Percentiles rank a stretch among this genome's conserved stretches.
These are phyloP conservation scores for Pachyrhizus erosus DNA, from an alignment of 306 rosid species.

Conservation along the genomic window DNA sequence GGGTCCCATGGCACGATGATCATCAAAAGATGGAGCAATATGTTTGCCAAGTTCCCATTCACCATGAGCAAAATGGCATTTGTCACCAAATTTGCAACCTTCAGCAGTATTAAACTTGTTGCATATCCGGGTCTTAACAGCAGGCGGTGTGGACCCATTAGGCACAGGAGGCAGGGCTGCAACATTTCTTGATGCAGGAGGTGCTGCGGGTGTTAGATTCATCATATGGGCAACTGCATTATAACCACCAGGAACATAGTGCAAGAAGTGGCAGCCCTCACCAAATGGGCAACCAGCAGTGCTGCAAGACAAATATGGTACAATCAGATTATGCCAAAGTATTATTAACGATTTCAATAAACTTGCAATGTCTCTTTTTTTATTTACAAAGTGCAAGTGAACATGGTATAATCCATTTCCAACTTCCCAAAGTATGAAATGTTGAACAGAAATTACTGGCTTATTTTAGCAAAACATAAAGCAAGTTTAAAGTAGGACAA, in stretches of 20 bases:
- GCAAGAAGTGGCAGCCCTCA: slow-evolving; percentile 95
- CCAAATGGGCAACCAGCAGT: slow-evolving; percentile 98
- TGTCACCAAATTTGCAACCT: slow-evolving; percentile 98
- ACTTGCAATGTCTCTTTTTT: not conserved
- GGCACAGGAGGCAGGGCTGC: slow-evolving; percentile 54
- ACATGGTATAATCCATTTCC: not conserved
- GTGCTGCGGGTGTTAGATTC: slow-evolving; percentile 72
- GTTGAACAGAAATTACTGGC: not conserved
- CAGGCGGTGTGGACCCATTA: slow-evolving; percentile 65
- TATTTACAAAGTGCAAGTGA: not conserved
- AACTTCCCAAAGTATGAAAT: not conserved
- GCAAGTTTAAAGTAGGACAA: not conserved
- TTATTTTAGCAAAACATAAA: slow-evolving; percentile 12
- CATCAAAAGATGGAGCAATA: slow-evolving; percentile 64
- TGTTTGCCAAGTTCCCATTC: slow-evolving; percentile 94
- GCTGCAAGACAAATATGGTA: slow-evolving; percentile 60
- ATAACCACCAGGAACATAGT: slow-evolving; percentile 91
- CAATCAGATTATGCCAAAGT: slow-evolving; percentile 44
- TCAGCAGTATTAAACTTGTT: slow-evolving; percentile 77
- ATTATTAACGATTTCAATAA: not conserved
- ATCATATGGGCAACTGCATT: slow-evolving; percentile 93
- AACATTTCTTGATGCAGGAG: slow-evolving; percentile 67
- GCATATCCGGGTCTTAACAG: slow-evolving; percentile 83
- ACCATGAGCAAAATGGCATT: slow-evolving; percentile 94
- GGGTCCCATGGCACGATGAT: slow-evolving; percentile 66